Evolutionary conservation across 2,329 filamentous ascomycete genomes (phyloP).

Genomic region (Thelonectria discophora): DNA sequence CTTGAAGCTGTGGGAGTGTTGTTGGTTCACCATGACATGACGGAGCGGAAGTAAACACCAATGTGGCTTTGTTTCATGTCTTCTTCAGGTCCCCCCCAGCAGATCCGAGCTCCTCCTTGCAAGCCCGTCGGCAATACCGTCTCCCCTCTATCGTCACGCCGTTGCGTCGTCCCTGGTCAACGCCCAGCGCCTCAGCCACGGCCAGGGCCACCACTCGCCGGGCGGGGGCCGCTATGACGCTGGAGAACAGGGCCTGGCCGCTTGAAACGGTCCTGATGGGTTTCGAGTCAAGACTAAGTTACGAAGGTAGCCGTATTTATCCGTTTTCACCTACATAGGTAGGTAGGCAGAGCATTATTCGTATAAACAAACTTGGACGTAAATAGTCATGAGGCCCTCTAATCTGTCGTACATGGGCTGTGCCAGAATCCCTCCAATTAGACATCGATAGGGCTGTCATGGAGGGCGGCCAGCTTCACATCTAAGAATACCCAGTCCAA

Average conservation of each 20-base stretch:
- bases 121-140: constrained; percentile 14
- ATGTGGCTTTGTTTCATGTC: constrained; percentile 19
- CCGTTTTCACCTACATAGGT: too few relatives aligned
- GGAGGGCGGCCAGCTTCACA: constrained; percentile 8
- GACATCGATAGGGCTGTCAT: constrained; percentile 19
- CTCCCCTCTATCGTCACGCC: constrained; percentile 16
- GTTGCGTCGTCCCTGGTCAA: constrained; percentile 21
- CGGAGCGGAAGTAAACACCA: constrained; percentile 1
- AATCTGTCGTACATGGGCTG: constrained; percentile 5
- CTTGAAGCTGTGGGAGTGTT: constrained; percentile 4
- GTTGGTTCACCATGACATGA: constrained; percentile 1
- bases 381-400: neutral
- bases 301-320: too few relatives aligned
- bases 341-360: too few relatives aligned
- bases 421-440: constrained; percentile 10
- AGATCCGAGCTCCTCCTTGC: neutral
- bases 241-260: constrained; percentile 1
- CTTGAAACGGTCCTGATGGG: too few relatives aligned
- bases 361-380: too few relatives aligned
- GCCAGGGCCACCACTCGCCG: constrained; percentile 1
- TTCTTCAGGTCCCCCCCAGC: neutral
- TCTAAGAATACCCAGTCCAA: constrained; percentile 1
- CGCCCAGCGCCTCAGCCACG: constrained; percentile 5
- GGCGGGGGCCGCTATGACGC: constrained; percentile 24
- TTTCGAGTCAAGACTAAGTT: too few relatives aligned